phyloP scores from a whole-genome alignment of 208 protist species.

The Leishmania gerbilli region DNA sequence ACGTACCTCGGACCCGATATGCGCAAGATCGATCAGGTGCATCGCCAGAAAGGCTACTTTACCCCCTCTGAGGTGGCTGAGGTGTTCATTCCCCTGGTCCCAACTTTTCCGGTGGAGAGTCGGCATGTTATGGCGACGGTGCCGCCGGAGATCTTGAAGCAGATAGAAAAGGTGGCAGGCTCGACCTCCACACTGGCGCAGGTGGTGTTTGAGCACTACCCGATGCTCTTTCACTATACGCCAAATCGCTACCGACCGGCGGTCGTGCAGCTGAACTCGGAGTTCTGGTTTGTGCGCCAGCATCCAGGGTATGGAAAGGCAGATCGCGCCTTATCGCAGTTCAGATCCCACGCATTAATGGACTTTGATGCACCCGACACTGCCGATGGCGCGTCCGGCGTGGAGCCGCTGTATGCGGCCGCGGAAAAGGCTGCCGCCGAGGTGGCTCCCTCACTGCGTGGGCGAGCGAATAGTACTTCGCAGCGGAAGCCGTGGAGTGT shows the following conservation, averaged over 20 bases:
- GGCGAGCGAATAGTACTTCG: neutral
- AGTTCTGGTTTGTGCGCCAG: conserved; percentile 74
- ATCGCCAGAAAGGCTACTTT: conserved; percentile 68
- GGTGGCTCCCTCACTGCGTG: neutral
- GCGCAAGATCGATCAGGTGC: conserved; percentile 55
- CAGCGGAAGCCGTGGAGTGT: conserved; percentile 29
- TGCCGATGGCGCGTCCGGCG: neutral
- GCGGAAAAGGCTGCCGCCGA: neutral
- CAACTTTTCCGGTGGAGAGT: conserved; percentile 79
- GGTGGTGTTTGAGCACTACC: conserved; percentile 59
- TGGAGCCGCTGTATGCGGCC: conserved; percentile 8
- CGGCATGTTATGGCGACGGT: conserved; percentile 49
- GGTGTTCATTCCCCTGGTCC: conserved; percentile 66
- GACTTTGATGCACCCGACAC: neutral
- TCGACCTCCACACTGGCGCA: conserved; percentile 16
- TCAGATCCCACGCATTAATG: neutral
- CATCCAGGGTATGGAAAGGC: conserved; percentile 71
- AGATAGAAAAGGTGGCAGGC: conserved; percentile 35
- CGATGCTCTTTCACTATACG: conserved; percentile 77
- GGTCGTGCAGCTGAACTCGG: conserved; percentile 70
- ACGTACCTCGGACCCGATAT: conserved; percentile 61
- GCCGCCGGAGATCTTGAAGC: conserved; percentile 40
- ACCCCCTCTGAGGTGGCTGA: conserved; percentile 75
- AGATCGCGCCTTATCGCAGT: conserved; percentile 33
- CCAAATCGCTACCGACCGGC: conserved; percentile 40